Conservation (phyloP, 2,329 filamentous ascomycete genomes). For the Xylariaceae sp. region DNA sequence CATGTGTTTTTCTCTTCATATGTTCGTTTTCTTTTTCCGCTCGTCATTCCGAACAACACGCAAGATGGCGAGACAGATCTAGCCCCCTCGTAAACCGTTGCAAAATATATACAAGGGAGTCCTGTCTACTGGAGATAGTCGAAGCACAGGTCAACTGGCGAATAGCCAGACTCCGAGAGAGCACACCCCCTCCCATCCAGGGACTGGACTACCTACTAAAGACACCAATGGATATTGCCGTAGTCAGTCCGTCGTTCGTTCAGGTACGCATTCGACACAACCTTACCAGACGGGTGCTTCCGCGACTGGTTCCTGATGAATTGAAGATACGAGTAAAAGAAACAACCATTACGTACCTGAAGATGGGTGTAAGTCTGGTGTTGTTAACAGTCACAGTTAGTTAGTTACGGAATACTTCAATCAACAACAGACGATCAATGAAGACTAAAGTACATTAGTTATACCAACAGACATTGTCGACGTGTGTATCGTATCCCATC, state of each 20-base stretch:
- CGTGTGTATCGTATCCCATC: not conserved
- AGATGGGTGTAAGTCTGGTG: not conserved
- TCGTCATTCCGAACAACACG: not conserved
- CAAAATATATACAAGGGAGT: not conserved
- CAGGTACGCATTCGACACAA: not conserved
- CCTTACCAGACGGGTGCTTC: slow-evolving; percentile 1
- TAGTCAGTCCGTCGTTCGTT: not conserved
- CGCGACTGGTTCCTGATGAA: not conserved
- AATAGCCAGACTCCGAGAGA: not conserved
- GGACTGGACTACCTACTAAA: not conserved
- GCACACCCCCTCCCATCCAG: not conserved
- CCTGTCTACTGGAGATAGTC: not conserved
- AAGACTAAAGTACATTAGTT: no score
- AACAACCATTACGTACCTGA: not conserved
- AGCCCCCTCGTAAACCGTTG: not conserved
- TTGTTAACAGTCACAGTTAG: not conserved
- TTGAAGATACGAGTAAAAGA: not conserved
- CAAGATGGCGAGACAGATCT: not conserved
- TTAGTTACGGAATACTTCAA: no score
- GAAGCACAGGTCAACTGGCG: not conserved
- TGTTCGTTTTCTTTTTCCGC: not conserved
- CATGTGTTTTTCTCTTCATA: not conserved
- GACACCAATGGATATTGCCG: not conserved
- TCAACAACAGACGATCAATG: no score
- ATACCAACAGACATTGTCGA: no score